Evolutionary conservation across 768 basidiomycete species (phyloP), one percentile per base, ranked within the genome.

Genomic region (Hericium rajendrae): DNA sequence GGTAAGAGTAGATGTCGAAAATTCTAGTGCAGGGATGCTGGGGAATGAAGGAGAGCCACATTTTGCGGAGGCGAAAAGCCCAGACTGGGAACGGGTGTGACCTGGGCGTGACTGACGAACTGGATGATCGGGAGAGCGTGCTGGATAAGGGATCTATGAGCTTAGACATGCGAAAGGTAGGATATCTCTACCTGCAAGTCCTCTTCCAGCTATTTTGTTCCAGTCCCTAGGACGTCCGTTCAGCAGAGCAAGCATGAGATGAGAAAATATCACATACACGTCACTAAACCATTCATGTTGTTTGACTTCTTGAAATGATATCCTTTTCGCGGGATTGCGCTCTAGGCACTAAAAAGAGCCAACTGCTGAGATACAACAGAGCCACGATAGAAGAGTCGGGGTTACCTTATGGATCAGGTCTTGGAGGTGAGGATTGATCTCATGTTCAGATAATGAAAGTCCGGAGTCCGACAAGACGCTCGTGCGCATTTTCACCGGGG

Each of bases 261-360:
- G 13, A 18, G 46, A 4, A 16, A 13, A 15, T 43, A 37, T 6
- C 24, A 54, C 62, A 6, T 46, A 63, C 62, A 59, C 40, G 32
- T 61, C 57, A 8, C 43, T 49, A 39, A 63, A 63, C 53, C 52
- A 58, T 28, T 58, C 57, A 13, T 26, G 54, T 18, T 20, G 28
- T 32, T 52, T 56, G 12, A 63, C 51, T 26, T 50, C 43, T 18
- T 41, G 49, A 9, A 57, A 46, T 15, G 55, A 53, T 12, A 57
- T 57, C 18, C 62, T 43, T 48, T 48, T 59, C 15, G 54, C 61
- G 22, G 62, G 57, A 51, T 57, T 59, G 38, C 55, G 62, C 48
- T 63, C 57, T 8, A 63, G 55, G n/a, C 62, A 63, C 62, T 63
- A 39, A 9, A n/a, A 13, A 16, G 8, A 9, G n/a, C 15, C 13